A percentile compares a stretch with the other conserved stretches of the same genome.
phyloP scores from a whole-genome alignment of 345 rosid genomes.

The Capsella bursapastoris region DNA sequence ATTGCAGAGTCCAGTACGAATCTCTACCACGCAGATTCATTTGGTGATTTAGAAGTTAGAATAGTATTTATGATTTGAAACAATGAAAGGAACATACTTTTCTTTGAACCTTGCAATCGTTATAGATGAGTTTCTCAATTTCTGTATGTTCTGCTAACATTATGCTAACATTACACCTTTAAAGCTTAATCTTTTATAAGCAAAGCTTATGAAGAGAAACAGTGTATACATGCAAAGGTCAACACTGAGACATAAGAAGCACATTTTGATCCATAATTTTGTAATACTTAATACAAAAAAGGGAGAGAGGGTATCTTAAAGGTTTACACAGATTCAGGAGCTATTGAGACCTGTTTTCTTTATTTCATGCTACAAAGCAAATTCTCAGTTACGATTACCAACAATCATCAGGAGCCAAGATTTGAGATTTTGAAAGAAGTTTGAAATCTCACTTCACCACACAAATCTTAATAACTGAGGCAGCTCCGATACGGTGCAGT shows the following conservation, averaged over 20 bases:
- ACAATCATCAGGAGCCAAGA: constrained; percentile 38
- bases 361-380: constrained; percentile 33
- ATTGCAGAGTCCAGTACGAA: constrained; percentile 37
- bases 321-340: constrained; percentile 9
- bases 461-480: constrained; percentile 90
- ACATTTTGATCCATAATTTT: constrained; percentile 10
- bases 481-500: constrained; percentile 85
- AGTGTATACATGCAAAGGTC: constrained; percentile 20
- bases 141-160: constrained; percentile 25
- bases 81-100: constrained; percentile 17
- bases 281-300: neutral
- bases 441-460: constrained; percentile 57
- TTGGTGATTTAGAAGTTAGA: constrained; percentile 36
- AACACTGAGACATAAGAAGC: constrained; percentile 18
- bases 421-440: constrained; percentile 17
- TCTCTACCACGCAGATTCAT: constrained; percentile 35
- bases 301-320: neutral
- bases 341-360: constrained; percentile 19
- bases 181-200: constrained; percentile 33
- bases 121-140: constrained; percentile 18
- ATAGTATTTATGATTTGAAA: constrained; percentile 35
- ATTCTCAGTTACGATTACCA: constrained; percentile 38
- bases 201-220: constrained; percentile 30
- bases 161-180: constrained; percentile 16
- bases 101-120: constrained; percentile 30